Evolutionary conservation across 2,329 filamentous ascomycete genomes (phyloP).

Genomic region (Tolypocladium nubicola): DNA sequence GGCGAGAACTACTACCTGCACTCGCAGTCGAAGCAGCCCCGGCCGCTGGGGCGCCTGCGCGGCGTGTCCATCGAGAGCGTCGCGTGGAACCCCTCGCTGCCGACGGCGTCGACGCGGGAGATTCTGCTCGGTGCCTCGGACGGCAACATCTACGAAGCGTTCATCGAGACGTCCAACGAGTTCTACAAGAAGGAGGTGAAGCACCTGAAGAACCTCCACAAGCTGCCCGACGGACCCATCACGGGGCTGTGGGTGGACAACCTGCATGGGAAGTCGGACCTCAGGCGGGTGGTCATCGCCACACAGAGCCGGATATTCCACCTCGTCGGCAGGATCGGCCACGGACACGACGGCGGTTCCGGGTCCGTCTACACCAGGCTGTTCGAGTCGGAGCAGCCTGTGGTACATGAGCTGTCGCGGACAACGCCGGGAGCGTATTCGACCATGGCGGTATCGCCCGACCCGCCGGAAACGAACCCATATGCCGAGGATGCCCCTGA

Average conservation of each 20-base stretch:
- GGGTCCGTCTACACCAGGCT: conserved; percentile 78
- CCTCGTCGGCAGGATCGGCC: conserved; percentile 66
- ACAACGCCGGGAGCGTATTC: conserved; percentile 46
- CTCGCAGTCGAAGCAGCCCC: conserved; percentile 82
- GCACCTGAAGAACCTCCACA: conserved; percentile 77
- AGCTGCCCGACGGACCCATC: conserved; percentile 70
- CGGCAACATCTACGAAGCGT: conserved; percentile 89
- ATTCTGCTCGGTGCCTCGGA: conserved; percentile 88
- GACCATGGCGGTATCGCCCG: conserved; percentile 65
- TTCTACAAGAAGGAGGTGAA: conserved; percentile 94
- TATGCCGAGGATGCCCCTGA: conserved; percentile 55
- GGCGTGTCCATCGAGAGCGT: conserved; percentile 81
- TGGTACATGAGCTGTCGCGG: conserved; percentile 60
- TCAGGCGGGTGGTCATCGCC: conserved; percentile 67
- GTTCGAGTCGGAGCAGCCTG: conserved; percentile 78
- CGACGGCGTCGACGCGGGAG: conserved; percentile 88
- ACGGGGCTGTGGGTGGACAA: conserved; percentile 79
- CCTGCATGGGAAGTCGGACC: conserved; percentile 56
- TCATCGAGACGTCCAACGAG: conserved; percentile 87
- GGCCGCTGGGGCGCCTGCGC: conserved; percentile 69
- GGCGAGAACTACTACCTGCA: conserved; percentile 98
- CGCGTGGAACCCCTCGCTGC: conserved; percentile 88
- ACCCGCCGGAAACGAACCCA: conserved; percentile 44
- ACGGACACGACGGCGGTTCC: conserved; percentile 61
- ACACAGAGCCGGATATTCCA: conserved; percentile 73